phyloP scores from a whole-genome alignment of 2,329 filamentous ascomycete genomes.

The Talaromyces funiculosus region DNA sequence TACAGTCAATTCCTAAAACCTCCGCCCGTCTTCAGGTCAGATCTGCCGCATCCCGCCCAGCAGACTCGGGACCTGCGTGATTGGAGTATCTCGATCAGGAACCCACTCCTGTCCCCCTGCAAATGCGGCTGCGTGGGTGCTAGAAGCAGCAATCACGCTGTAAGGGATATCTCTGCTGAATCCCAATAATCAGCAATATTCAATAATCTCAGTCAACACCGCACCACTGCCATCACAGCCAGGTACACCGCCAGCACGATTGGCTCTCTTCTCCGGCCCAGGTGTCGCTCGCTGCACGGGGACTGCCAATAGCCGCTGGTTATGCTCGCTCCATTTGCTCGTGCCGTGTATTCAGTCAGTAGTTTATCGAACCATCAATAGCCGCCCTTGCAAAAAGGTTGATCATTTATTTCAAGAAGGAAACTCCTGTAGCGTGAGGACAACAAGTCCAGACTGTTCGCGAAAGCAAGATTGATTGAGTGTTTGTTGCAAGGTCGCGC shows the following conservation, averaged over 20 bases:
- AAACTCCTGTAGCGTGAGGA: too few relatives aligned
- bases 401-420: too few relatives aligned
- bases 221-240: neutral
- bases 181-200: neutral
- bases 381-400: neutral
- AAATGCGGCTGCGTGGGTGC: neutral
- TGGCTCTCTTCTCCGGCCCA: neutral
- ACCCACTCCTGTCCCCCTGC: slow-evolving; percentile 4
- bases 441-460: too few relatives aligned
- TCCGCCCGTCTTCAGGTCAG: neutral
- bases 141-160: too few relatives aligned
- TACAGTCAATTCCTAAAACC: neutral
- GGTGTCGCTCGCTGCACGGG: slow-evolving; percentile 6
- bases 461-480: neutral
- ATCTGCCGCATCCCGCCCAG: neutral
- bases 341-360: neutral
- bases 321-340: neutral
- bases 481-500: neutral
- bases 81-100: slow-evolving; percentile 5
- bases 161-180: neutral
- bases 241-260: neutral
- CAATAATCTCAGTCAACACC: neutral
- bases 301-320: slow-evolving; percentile 10
- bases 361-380: neutral
- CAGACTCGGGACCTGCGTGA: neutral